Evolutionary conservation across 148 eudicot species (phyloP).

Genomic region (Gaultheria prostrata): DNA sequence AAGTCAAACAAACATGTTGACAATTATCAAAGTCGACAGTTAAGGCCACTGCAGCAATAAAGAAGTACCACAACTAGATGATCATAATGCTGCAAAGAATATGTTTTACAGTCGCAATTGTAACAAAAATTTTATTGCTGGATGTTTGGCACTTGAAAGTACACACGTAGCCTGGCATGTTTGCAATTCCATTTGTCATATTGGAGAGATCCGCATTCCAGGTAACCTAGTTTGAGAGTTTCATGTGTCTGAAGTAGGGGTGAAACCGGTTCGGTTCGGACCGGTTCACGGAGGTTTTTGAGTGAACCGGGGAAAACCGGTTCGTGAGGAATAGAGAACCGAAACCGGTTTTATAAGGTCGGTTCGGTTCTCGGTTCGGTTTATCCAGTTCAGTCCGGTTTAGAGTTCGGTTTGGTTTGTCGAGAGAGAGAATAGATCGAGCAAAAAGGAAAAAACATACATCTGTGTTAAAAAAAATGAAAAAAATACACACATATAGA

Average conservation of each 20-base stretch:
- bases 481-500: no score
- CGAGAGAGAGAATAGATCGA: no score
- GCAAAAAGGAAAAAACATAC: no score
- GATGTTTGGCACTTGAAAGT: not conserved
- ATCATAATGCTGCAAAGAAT: not conserved
- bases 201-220: not conserved
- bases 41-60: not conserved
- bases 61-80: not conserved
- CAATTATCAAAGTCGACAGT: conserved; percentile 2
- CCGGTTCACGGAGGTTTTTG: no score
- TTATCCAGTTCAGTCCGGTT: no score
- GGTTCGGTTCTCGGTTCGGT: no score
- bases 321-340: no score
- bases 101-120: not conserved
- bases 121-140: not conserved
- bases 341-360: no score
- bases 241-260: not conserved
- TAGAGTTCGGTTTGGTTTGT: no score
- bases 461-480: no score
- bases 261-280: no score
- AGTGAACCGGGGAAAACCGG: no score
- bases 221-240: not conserved
- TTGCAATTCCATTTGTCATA: not conserved
- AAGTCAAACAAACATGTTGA: not conserved
- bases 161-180: not conserved